A percentile compares a stretch with the other conserved stretches of the same genome.
These are phyloP conservation scores for Comarum palustre DNA, from an alignment of 306 rosid species.

Conservation along the genomic window DNA sequence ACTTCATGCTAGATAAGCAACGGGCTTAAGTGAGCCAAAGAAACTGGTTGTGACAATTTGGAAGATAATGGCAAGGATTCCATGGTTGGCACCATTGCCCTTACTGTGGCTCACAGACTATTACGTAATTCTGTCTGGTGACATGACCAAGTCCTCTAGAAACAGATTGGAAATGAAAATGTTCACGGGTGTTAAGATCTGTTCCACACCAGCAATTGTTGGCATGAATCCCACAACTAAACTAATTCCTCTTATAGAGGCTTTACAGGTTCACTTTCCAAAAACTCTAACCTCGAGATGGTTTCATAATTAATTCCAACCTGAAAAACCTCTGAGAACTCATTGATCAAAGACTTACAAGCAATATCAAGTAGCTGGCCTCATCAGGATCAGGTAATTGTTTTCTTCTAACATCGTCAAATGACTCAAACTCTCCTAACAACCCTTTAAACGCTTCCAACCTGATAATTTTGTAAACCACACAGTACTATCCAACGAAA, in stretches of 20 bases:
- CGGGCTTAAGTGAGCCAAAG: not conserved
- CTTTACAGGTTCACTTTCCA: conserved; percentile 14
- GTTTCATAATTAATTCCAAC: conserved; percentile 41
- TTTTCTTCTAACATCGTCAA: conserved; percentile 14
- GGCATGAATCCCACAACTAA: conserved; percentile 3
- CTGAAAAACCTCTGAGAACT: conserved; percentile 59
- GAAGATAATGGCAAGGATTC: not conserved
- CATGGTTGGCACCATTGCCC: not conserved
- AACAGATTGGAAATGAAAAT: not conserved
- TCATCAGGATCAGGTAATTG: conserved; percentile 25
- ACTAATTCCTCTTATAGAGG: not conserved
- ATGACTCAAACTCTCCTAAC: conserved; percentile 31
- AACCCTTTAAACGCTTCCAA: conserved; percentile 60
- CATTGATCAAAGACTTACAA: conserved; percentile 46
- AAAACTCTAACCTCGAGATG: conserved; percentile 19
- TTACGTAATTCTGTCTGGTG: not conserved
- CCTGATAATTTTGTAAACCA: conserved; percentile 56
- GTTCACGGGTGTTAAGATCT: not conserved
- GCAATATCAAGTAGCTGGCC: conserved; percentile 44
- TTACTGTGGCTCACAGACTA: not conserved
- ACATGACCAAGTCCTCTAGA: not conserved
- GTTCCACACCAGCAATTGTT: not conserved
- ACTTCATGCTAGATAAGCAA: not conserved
- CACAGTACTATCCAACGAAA: conserved; percentile 65
- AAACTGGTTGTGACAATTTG: not conserved